Conservation (phyloP, 345 rosid genomes). For the Laguncularia racemosa region DNA sequence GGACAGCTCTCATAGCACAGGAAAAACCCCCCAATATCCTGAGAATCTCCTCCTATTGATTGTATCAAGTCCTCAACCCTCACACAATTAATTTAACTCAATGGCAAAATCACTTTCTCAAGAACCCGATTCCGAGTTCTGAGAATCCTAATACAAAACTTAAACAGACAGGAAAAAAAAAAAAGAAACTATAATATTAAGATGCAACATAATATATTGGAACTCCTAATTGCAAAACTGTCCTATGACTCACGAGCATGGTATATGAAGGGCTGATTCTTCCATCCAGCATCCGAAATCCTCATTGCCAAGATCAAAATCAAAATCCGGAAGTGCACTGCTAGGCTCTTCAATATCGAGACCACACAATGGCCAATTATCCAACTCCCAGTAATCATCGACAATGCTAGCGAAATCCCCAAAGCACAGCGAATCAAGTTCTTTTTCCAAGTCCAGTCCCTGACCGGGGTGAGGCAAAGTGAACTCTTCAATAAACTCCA, state of each 20-base stretch:
- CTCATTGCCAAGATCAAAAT: conserved; percentile 41
- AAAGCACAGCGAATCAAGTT: conserved; percentile 27
- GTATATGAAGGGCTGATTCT: conserved; percentile 27
- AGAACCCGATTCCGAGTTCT: conserved; percentile 14
- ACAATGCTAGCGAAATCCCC: conserved; percentile 39
- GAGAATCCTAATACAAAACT: background rate
- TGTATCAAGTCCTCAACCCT: conserved; percentile 3
- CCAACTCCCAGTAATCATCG: conserved; percentile 51
- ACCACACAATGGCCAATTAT: conserved; percentile 45
- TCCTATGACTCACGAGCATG: conserved; percentile 39
- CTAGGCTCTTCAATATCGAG: conserved; percentile 30
- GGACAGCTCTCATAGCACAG: background rate
- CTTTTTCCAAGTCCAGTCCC: conserved; percentile 34
- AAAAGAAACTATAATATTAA: background rate
- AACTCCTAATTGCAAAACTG: conserved; percentile 67
- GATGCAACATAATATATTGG: background rate
- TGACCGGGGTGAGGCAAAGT: conserved; percentile 17
- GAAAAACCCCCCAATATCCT: conserved; percentile 48
- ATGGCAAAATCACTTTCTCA: conserved; percentile 19
- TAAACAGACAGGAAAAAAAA: background rate
- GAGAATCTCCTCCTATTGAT: conserved; percentile 16
- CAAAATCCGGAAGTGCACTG: conserved; percentile 66
- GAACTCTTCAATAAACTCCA: conserved; percentile 36
- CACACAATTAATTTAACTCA: conserved; percentile 10
- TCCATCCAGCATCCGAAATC: conserved; percentile 25